Evolutionary conservation across 805 yeast genomes (phyloP).

Genomic region (Kockiozyma suomiensis): DNA sequence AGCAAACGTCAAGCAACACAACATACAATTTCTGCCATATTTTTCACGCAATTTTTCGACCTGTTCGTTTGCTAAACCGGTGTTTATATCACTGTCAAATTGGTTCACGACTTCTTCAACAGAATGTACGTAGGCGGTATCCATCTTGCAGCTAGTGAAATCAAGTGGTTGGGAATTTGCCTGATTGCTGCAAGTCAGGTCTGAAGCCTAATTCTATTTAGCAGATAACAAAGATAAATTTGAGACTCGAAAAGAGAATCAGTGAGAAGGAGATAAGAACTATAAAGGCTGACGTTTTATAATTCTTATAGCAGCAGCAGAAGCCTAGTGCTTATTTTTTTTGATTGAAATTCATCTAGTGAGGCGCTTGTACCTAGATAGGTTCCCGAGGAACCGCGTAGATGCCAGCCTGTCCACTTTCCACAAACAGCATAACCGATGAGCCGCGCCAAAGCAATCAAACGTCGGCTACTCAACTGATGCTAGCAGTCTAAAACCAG

Average conservation of each 20-base stretch:
- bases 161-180: background rate
- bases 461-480: too few species aligned
- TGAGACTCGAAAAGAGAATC: too few species aligned
- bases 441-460: background rate
- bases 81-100: constrained; percentile 28
- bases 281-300: too few species aligned
- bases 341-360: background rate
- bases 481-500: too few species aligned
- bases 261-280: too few species aligned
- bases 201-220: too few species aligned
- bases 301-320: too few species aligned
- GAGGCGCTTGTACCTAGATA: background rate
- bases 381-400: background rate
- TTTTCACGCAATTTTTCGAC: constrained; percentile 29
- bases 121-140: constrained; percentile 30
- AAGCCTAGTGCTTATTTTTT: too few species aligned
- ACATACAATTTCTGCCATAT: constrained; percentile 35
- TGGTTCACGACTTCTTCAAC: constrained; percentile 28
- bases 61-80: constrained; percentile 36
- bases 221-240: too few species aligned
- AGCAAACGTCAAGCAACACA: background rate
- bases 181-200: background rate
- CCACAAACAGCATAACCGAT: background rate
- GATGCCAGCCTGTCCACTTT: constrained; percentile 16
- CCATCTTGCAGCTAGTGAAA: constrained; percentile 10